phyloP scores from a whole-genome alignment of 257 asterid species.

The Penstemon davidsonii region DNA sequence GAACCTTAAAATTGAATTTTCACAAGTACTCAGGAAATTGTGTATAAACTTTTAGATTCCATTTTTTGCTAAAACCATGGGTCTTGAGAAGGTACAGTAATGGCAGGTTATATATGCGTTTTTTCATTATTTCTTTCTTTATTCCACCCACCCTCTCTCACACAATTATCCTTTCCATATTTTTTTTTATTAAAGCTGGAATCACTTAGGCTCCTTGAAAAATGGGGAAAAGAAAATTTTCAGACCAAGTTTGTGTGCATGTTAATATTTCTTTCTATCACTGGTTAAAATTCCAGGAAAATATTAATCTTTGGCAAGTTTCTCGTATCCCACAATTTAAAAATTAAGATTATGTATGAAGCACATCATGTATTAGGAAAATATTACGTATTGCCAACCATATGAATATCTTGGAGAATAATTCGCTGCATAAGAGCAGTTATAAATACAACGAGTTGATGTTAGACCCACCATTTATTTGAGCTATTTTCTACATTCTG shows the following conservation, averaged over 20 bases:
- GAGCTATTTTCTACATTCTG: neutral
- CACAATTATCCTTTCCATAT: neutral
- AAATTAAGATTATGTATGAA: neutral
- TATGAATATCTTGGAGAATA: too few relatives aligned
- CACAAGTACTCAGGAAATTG: neutral
- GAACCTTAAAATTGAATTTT: neutral
- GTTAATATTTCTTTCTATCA: neutral
- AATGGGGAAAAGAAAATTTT: neutral
- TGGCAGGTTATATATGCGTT: neutral
- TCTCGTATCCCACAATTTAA: neutral
- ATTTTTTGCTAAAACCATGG: constrained; percentile 11
- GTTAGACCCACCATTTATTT: neutral
- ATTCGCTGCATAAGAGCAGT: too few relatives aligned
- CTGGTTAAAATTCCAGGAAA: neutral
- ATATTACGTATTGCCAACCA: too few relatives aligned
- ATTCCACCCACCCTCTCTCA: too few relatives aligned
- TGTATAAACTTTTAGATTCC: neutral
- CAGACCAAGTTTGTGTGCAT: neutral
- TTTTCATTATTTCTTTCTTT: too few relatives aligned
- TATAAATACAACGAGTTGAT: neutral
- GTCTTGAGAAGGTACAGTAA: constrained; percentile 1
- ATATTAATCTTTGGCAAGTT: neutral
- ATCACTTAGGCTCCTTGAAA: neutral
- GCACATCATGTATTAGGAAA: neutral
- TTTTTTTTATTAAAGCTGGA: neutral